phyloP scores from a whole-genome alignment of 352 stramenopile species.

The Achlya hypogyna region DNA sequence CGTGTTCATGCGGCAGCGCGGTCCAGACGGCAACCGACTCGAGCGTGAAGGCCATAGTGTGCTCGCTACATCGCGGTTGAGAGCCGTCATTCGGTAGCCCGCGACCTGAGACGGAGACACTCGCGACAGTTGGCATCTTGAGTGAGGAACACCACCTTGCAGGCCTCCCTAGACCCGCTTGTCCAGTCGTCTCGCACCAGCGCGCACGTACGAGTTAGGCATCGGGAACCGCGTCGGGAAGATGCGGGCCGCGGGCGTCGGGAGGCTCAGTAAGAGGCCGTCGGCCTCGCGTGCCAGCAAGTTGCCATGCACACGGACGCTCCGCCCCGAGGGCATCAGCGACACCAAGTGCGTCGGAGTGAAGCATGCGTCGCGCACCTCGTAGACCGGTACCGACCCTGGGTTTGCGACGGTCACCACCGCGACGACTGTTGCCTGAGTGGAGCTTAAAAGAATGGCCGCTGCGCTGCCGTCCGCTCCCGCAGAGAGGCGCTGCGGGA shows the following conservation, averaged over 20 bases:
- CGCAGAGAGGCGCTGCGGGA: not conserved
- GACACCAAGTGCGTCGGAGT: conserved; percentile 38
- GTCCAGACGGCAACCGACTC: conserved; percentile 22
- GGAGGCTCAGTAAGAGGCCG: conserved; percentile 31
- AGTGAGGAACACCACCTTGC: conserved; percentile 8
- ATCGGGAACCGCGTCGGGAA: conserved; percentile 46
- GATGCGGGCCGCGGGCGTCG: conserved; percentile 29
- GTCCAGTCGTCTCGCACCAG: not conserved
- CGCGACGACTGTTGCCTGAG: not conserved
- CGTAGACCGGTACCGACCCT: conserved; percentile 19
- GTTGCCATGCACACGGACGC: conserved; percentile 37
- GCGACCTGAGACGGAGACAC: conserved; percentile 10
- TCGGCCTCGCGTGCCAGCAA: conserved; percentile 31
- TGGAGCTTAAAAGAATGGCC: not conserved
- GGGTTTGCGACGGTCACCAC: not conserved
- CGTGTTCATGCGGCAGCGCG: conserved; percentile 29
- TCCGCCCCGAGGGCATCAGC: conserved; percentile 41
- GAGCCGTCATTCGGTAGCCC: not conserved
- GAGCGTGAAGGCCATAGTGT: conserved; percentile 7
- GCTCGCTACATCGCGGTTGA: not conserved
- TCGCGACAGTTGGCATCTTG: not conserved
- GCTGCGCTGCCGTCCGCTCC: not conserved
- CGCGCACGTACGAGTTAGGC: not conserved
- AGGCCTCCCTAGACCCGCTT: not conserved
- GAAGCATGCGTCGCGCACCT: conserved; percentile 55